Evolutionary conservation across 768 basidiomycete species (phyloP), one percentile per base, ranked within the genome.

Genomic region (Kwoniella shandongensis): DNA sequence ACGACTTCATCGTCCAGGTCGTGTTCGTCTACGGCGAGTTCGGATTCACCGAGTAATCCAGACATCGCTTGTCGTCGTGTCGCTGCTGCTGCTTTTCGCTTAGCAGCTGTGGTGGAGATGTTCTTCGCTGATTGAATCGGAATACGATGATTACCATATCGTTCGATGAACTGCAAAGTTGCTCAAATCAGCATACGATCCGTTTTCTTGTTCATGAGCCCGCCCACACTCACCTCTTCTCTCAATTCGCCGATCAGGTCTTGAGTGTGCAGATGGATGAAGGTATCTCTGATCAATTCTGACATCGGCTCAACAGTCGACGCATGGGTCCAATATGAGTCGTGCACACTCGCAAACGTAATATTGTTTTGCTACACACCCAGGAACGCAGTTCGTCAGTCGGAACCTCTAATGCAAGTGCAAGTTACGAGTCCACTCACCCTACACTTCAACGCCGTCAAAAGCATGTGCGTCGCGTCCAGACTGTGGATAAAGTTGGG

Each of bases 291-390:
- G 67, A 98, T 94, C 66, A 88, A 81, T 44, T 80, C 81, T 0
- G 90, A 88, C 91, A 98, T 94, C 49, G 84, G 78, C 77, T 96
- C 89, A 51, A 97, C 87, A 63, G 82, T 83, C 42, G 79, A 83
- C 0, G 96, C 88, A 72, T 99, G 96, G 3, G 94, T 97, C 96
- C 96, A 99, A 78, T 97, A 99, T 0, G 96, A 98, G 73, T 99
- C 96, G 72, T 99, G 96, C 11, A 99, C 96, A 0, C 91, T 89
- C 0, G 94, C 93, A 75, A 97, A 98, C 0, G 86, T 86, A 63
- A 99, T 70, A 35, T 80, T 81, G 68, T 83, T 83, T 12, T 85
- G 83, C 88, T 91, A 66, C 2, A 36, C 17, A 51, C 12, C 30
- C 2, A 30, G 18, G 39, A 41, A n/a, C 17, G 55, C 5, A 15